Percentiles rank a stretch among this genome's conserved stretches.
Conservation (phyloP, 768 basidiomycete species). For the Termitomyces bulborhizus region DNA sequence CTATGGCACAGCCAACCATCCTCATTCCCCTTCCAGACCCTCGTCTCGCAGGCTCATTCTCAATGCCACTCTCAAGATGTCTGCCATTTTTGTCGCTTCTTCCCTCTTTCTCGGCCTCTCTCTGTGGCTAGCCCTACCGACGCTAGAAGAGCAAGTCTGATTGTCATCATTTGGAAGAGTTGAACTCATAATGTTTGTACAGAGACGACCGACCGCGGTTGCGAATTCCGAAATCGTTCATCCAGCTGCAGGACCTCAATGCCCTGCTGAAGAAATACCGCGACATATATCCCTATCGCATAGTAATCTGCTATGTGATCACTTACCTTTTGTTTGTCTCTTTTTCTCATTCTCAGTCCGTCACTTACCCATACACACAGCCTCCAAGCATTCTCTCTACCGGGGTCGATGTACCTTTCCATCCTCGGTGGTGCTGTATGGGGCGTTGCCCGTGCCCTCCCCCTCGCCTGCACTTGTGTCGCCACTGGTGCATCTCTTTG, state of each 20-base stretch:
- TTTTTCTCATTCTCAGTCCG: slow-evolving; percentile 3
- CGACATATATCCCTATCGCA: slow-evolving; percentile 78
- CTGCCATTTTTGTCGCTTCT: slow-evolving; percentile 65
- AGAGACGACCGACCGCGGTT: slow-evolving; percentile 74
- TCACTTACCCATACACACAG: slow-evolving; percentile 30
- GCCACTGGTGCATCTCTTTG: slow-evolving; percentile 88
- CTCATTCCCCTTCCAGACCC: slow-evolving; percentile 29
- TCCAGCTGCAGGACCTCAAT: slow-evolving; percentile 82
- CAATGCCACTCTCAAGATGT: slow-evolving; percentile 81
- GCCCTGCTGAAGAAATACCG: slow-evolving; percentile 86
- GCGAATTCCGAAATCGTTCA: slow-evolving; percentile 84
- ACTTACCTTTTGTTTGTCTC: slow-evolving; percentile 86
- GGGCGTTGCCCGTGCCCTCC: slow-evolving; percentile 81
- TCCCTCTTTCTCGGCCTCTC: slow-evolving; percentile 66
- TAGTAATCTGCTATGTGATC: slow-evolving; percentile 80
- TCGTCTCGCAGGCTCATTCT: slow-evolving; percentile 60
- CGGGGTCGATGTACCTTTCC: slow-evolving; percentile 96
- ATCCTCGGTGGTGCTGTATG: slow-evolving; percentile 96
- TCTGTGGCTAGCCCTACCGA: slow-evolving; percentile 78
- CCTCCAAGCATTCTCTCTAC: slow-evolving; percentile 93
- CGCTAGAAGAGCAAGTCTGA: slow-evolving; percentile 63
- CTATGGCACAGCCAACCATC: slow-evolving; percentile 47
- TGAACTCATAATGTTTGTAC: slow-evolving; percentile 7
- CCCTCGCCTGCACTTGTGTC: slow-evolving; percentile 89
- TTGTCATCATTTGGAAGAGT: neutral